Evolutionary conservation across 2,329 filamentous ascomycete species (phyloP), one percentile per base, ranked within the genome.

Genomic region (Fusarium sp.): DNA sequence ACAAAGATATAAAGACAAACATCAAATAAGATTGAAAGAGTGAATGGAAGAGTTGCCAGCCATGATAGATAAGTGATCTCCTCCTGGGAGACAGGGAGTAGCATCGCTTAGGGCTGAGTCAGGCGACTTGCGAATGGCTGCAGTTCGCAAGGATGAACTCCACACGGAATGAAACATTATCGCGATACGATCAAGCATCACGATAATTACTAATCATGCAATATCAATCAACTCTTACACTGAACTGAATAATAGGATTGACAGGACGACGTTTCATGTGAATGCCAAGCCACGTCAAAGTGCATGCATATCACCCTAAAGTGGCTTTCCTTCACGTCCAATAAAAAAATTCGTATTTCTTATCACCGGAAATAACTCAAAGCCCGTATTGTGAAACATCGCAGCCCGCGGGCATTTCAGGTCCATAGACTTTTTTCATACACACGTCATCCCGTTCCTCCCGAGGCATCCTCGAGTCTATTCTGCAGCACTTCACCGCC

Each of bases 401-500:
- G 39, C 14, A 29, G 17, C 13, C 31, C 33, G 13, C 15, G 31
- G 25, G 31, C 31, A n/a, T 44, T 60, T 29, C 12, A 29, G 15
- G 25, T 35, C 14, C 14, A 7, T 41, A 29, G 35, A 25, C 42
- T 44, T 54, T 47, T 29, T 44, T 20, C 13, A 0, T 22, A 31
- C 8, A 27, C 20, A 69, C 65, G 65, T 68, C 65, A 69, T 69
- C 15, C 38, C 66, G 57, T 14, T 5, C 11, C 13, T 53, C 39
- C 58, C 58, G 65, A 68, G 47, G 49, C 29, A 55, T 63, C 49
- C 22, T 68, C 29, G 29, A 35, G 31, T 27, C 22, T 61, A 35
- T 70, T 70, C 68, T 70, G 68, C 68, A 50, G 3, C 38, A 54
- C 6, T 58, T 67, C 68, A 70, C 68, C 68, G 68, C 68, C 67